Evolutionary conservation across 352 stramenopile genomes (phyloP), one percentile per base, ranked within the genome.

Genomic region (Phytopythium boreale): DNA sequence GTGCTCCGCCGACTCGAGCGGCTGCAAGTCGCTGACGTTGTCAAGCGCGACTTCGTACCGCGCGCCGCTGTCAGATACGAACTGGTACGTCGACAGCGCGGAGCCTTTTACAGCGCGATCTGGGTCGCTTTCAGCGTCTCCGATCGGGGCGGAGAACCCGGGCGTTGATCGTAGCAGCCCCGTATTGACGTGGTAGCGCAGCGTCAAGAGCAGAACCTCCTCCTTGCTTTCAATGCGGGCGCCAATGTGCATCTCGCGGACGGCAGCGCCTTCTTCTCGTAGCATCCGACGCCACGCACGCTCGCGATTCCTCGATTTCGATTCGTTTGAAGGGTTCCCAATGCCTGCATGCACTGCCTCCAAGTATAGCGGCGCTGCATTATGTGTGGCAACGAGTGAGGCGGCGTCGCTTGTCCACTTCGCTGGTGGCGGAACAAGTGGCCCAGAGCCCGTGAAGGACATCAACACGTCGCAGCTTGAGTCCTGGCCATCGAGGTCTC

Each of bases 1-100:
- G 22, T 90, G 80, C 9, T 79, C 63, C 22, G 44, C 26, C 0
- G 70, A 82, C 14, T 72, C 71, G 41, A 77, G 47, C 0, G 79
- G 77, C n/a, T 79, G 39, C 17, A 90, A 46, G 26, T 90, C 78
- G 46, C 79, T 84, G 24, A 63, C 67, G 17, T 90, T 92, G 46
- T 90, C 76, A 2, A 90, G 39, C 14, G 79, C 74, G 58, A 83
- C 89, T 44, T 92, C 81, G 57, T 80, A 89, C 10, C 76, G 61
- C 26, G 64, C 75, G 0, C 80, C 82, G 0, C 22, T 80, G 19
- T 9, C 22, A 11, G 65, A 58, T n/a, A 44, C 37, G 46, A 85
- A n/a, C 24, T 66, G 68, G 39, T 84, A 86, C 2, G 77, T 88
- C 22, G 78, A 73, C 22, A 90, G 72, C 58, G 75, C 76, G 0